These are phyloP conservation scores for Schizothecium vesticola DNA, from an alignment of 495 filamentous ascomycete species.

Conservation along the genomic window DNA sequence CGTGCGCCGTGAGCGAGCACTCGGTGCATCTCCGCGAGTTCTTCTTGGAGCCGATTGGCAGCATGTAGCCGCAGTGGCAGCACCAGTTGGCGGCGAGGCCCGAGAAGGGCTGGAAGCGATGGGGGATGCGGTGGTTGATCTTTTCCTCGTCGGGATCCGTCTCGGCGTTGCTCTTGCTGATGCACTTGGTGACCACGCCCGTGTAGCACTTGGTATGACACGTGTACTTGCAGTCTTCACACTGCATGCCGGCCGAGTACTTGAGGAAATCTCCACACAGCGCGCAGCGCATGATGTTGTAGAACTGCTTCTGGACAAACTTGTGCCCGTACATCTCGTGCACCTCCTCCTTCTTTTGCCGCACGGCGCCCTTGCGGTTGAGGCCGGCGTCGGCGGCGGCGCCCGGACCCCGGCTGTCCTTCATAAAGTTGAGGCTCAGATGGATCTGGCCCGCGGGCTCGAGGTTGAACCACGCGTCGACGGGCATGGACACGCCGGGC, in stretches of 20 bases:
- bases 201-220: conserved; percentile 95
- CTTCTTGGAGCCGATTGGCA: conserved; percentile 86
- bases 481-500: conserved; percentile 54
- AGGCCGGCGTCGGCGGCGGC: conserved; percentile 84
- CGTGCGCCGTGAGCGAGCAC: conserved; percentile 87
- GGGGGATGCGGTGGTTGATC: conserved; percentile 97
- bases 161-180: conserved; percentile 97
- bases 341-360: conserved; percentile 93
- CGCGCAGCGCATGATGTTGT: conserved; percentile 99
- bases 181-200: conserved; percentile 99
- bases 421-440: conserved; percentile 82
- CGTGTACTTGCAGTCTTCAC: conserved; percentile 98
- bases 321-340: conserved; percentile 99
- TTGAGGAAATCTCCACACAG: conserved; percentile 98
- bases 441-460: conserved; percentile 86
- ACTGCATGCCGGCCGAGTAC: conserved; percentile 98
- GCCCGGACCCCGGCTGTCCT: conserved; percentile 46
- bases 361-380: conserved; percentile 90
- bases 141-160: conserved; percentile 98
- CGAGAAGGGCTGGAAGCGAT: conserved; percentile 89
- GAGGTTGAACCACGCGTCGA: conserved; percentile 95
- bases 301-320: conserved; percentile 95
- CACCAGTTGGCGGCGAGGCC: conserved; percentile 99
- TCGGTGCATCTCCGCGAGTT: conserved; percentile 84
- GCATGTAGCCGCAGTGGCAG: conserved; percentile 95